Evolutionary conservation across 352 stramenopile species (phyloP).

Genomic region (Saprolegnia parasitica): DNA sequence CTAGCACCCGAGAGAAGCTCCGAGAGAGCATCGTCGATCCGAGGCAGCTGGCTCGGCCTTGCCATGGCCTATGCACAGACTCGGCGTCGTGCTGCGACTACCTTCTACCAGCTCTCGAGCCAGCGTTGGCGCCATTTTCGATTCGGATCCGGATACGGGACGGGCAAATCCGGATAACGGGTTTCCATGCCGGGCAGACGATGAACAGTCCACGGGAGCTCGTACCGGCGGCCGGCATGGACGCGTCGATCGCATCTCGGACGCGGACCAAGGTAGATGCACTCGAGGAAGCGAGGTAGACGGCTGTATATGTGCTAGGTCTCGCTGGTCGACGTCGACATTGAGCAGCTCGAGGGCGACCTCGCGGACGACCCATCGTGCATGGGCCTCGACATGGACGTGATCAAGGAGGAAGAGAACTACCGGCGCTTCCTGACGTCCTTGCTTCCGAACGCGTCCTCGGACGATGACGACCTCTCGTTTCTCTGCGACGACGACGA

Average conservation of each 20-base stretch:
- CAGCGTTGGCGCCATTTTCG: background rate
- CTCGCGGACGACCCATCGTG: slow-evolving; percentile 28
- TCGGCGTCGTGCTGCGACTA: no score
- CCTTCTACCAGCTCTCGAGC: no score
- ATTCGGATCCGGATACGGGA: background rate
- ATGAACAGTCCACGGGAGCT: background rate
- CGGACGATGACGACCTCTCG: slow-evolving; percentile 63
- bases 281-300: background rate
- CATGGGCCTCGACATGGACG: slow-evolving; percentile 25
- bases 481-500: slow-evolving; percentile 80
- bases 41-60: no score
- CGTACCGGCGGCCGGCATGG: background rate
- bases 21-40: no score
- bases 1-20: no score
- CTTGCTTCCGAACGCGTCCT: slow-evolving; percentile 42
- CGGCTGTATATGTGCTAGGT: slow-evolving; percentile 1
- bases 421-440: slow-evolving; percentile 83
- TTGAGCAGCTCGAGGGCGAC: slow-evolving; percentile 26
- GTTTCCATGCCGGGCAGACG: background rate
- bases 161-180: background rate
- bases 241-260: slow-evolving; percentile 22
- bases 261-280: slow-evolving; percentile 27
- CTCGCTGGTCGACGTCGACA: slow-evolving; percentile 28
- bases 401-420: slow-evolving; percentile 51
- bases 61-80: no score